phyloP scores from a whole-genome alignment of 2,329 filamentous ascomycete genomes.

The Nemania abortiva region DNA sequence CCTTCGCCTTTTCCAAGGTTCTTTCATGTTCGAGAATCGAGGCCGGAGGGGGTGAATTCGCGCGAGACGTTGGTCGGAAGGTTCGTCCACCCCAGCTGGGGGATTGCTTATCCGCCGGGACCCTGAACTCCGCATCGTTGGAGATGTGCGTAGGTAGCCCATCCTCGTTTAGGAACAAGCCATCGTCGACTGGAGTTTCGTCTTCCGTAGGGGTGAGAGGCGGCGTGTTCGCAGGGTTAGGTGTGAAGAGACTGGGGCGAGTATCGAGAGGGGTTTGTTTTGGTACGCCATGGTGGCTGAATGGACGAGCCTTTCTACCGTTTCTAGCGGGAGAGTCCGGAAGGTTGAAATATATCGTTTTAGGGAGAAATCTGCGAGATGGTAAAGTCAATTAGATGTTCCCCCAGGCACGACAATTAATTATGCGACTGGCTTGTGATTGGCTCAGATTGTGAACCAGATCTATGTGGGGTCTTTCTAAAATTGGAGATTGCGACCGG shows the following conservation, averaged over 20 bases:
- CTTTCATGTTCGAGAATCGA: conserved; percentile 78
- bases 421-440: conserved; percentile 4
- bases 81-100: conserved; percentile 80
- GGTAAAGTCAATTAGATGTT: conserved; percentile 17
- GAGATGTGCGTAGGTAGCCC: conserved; percentile 69
- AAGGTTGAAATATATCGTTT: conserved; percentile 88
- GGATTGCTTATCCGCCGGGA: conserved; percentile 79
- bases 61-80: conserved; percentile 83
- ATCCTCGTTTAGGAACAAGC: conserved; percentile 68
- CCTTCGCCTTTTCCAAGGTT: conserved; percentile 67
- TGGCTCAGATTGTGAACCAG: conserved; percentile 6
- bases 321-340: conserved; percentile 60
- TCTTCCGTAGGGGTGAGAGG: conserved; percentile 68
- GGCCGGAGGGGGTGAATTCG: conserved; percentile 78
- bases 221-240: conserved; percentile 62
- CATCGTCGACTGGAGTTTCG: conserved; percentile 51
- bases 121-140: conserved; percentile 62
- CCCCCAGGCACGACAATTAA: neutral
- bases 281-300: conserved; percentile 47
- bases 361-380: conserved; percentile 84
- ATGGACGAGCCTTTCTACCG: conserved; percentile 38
- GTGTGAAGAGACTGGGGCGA: conserved; percentile 67
- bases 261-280: conserved; percentile 50
- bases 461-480: conserved; percentile 2
- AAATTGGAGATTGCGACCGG: neutral